Conservation (phyloP, 345 rosid genomes). For the Bruguiera gymnorhiza region DNA sequence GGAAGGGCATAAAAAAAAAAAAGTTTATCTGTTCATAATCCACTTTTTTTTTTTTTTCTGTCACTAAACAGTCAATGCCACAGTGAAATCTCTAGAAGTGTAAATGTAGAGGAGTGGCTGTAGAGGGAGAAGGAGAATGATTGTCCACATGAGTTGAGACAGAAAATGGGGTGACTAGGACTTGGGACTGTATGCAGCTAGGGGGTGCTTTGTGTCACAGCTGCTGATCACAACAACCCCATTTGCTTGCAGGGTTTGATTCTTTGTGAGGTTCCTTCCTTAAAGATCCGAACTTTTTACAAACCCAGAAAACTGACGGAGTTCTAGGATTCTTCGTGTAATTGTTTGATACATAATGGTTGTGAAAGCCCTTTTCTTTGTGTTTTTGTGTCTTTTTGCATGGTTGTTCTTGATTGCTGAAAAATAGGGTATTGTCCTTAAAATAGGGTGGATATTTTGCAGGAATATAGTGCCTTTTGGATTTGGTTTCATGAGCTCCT, state of each 20-base stretch:
- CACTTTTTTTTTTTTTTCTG: neutral
- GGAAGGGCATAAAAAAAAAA: slow-evolving; percentile 1
- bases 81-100: slow-evolving; percentile 19
- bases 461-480: slow-evolving; percentile 1
- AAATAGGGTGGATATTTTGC: neutral
- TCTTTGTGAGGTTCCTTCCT: slow-evolving; percentile 12
- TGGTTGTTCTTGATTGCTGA: slow-evolving; percentile 8
- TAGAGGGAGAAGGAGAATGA: slow-evolving; percentile 31
- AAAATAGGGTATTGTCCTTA: no score
- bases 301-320: slow-evolving; percentile 18
- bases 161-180: slow-evolving; percentile 48
- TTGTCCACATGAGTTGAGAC: slow-evolving; percentile 7
- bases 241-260: slow-evolving; percentile 12
- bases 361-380: neutral
- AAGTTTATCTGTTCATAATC: neutral
- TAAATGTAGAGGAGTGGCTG: slow-evolving; percentile 28
- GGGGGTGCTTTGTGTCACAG: slow-evolving; percentile 36
- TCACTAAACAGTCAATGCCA: neutral
- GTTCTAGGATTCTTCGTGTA: slow-evolving; percentile 7
- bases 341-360: slow-evolving; percentile 15
- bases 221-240: slow-evolving; percentile 35
- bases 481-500: slow-evolving; percentile 3
- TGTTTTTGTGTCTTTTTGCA: slow-evolving; percentile 16
- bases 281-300: no score
- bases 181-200: slow-evolving; percentile 32